Conservation (phyloP, 257 asterid genomes). For the Galeopsis tetrahit region DNA sequence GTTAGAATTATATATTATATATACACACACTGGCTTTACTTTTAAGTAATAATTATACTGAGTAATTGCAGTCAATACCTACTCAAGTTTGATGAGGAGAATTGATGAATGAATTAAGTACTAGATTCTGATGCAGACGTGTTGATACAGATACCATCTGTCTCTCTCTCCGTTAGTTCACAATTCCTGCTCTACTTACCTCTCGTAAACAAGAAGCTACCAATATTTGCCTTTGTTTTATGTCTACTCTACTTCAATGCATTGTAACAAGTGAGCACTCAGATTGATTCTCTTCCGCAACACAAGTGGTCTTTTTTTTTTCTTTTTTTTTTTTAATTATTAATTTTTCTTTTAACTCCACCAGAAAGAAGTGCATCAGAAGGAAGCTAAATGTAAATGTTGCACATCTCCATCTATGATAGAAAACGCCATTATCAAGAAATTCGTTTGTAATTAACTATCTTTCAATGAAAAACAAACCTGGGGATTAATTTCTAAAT, state of each 20-base stretch:
- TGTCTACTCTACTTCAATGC: constrained; percentile 10
- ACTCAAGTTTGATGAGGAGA: constrained; percentile 31
- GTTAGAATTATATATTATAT: constrained; percentile 23
- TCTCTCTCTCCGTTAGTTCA: constrained; percentile 46
- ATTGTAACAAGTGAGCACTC: constrained; percentile 22
- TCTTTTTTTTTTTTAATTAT: background rate
- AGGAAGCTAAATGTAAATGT: constrained; percentile 34
- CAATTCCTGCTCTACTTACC: constrained; percentile 41
- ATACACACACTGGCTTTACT: constrained; percentile 43
- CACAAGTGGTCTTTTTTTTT: background rate
- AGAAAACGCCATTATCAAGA: background rate
- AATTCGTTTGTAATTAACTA: background rate
- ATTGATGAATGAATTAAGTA: constrained; percentile 24
- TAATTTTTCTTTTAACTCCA: constrained; percentile 29
- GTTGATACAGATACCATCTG: background rate
- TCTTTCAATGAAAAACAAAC: too few species aligned
- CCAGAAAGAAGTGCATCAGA: constrained; percentile 47
- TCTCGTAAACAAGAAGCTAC: constrained; percentile 61
- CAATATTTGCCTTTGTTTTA: constrained; percentile 25
- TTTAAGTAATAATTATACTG: constrained; percentile 54
- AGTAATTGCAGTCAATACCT: constrained; percentile 45
- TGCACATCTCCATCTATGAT: background rate
- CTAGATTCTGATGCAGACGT: constrained; percentile 19
- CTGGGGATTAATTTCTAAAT: too few species aligned
- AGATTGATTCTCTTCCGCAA: constrained; percentile 21